A percentile compares a stretch with the other conserved stretches of the same genome.
These are phyloP conservation scores for Hortiboletus flavorubellus DNA, from an alignment of 768 basidiomycete genomes.

Conservation along the genomic window DNA sequence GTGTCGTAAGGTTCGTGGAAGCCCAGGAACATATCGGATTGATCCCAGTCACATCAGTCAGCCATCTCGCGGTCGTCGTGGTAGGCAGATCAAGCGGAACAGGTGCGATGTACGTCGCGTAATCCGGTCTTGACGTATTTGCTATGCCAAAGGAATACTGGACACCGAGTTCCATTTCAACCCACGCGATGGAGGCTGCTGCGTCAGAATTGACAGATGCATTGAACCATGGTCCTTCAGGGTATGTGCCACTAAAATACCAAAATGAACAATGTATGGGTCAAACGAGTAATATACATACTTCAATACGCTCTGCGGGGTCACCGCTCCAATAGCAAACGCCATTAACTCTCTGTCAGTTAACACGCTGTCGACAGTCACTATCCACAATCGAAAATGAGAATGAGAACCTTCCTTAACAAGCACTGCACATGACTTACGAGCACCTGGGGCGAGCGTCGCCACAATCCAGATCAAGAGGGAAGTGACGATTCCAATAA, in stretches of 20 bases:
- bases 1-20: slow-evolving; percentile 22
- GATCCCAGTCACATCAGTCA: slow-evolving; percentile 27
- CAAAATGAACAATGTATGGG: not conserved
- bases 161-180: slow-evolving; percentile 22
- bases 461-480: slow-evolving; percentile 19
- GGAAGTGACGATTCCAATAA: slow-evolving; percentile 14
- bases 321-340: slow-evolving; percentile 22
- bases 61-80: slow-evolving; percentile 24
- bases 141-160: slow-evolving; percentile 22
- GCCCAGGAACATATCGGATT: slow-evolving; percentile 29
- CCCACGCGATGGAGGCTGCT: slow-evolving; percentile 26
- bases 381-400: slow-evolving; percentile 1
- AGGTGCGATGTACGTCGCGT: slow-evolving; percentile 20
- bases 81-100: slow-evolving; percentile 15
- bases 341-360: slow-evolving; percentile 22
- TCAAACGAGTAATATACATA: not conserved
- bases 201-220: slow-evolving; percentile 7
- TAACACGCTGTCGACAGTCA: slow-evolving; percentile 22
- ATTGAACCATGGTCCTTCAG: not conserved
- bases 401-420: not conserved
- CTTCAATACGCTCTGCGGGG: slow-evolving; percentile 26
- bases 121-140: slow-evolving; percentile 12
- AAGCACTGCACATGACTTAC: slow-evolving; percentile 15
- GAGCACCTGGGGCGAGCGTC: slow-evolving; percentile 23
- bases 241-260: slow-evolving; percentile 4